phyloP scores from a whole-genome alignment of 768 basidiomycete species.

The Russula sp. region DNA sequence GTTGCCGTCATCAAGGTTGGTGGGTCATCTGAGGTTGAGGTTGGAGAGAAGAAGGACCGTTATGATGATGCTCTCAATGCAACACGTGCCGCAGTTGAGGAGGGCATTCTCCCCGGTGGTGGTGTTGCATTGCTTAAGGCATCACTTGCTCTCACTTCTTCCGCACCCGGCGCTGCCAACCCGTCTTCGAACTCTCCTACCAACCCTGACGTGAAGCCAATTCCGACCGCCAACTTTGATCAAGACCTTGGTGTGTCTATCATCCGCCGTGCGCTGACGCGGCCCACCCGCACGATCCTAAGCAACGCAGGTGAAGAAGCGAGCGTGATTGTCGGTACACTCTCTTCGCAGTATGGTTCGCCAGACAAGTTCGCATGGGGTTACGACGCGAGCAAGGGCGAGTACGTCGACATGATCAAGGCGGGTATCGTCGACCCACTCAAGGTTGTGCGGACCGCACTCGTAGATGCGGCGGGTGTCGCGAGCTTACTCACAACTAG shows the following conservation, averaged over 20 bases:
- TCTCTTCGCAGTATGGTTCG: conserved; percentile 60
- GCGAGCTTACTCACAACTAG: conserved; percentile 89
- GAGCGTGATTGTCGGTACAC: conserved; percentile 84
- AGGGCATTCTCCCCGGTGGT: conserved; percentile 96
- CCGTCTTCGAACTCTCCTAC: conserved; percentile 30
- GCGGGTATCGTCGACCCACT: conserved; percentile 93
- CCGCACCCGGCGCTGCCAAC: conserved; percentile 27
- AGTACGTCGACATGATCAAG: conserved; percentile 93
- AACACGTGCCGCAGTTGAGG: conserved; percentile 97
- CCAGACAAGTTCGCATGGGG: conserved; percentile 81
- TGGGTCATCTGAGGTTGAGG: conserved; percentile 89
- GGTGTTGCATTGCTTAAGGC: conserved; percentile 92
- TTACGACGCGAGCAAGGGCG: conserved; percentile 87
- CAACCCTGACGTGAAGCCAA: conserved; percentile 54
- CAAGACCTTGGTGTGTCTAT: conserved; percentile 94
- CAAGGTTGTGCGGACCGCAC: conserved; percentile 91
- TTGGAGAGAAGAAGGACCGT: conserved; percentile 98
- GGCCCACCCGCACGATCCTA: conserved; percentile 84
- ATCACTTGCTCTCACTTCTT: conserved; percentile 57
- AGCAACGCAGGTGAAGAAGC: conserved; percentile 94
- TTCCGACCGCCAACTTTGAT: conserved; percentile 89
- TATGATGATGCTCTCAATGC: conserved; percentile 97
- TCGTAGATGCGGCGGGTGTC: conserved; percentile 92
- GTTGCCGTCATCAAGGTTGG: conserved; percentile 99
- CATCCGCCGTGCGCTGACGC: conserved; percentile 77